Conservation (phyloP, 208 protist species). For the Tritrichomonas musculus region DNA sequence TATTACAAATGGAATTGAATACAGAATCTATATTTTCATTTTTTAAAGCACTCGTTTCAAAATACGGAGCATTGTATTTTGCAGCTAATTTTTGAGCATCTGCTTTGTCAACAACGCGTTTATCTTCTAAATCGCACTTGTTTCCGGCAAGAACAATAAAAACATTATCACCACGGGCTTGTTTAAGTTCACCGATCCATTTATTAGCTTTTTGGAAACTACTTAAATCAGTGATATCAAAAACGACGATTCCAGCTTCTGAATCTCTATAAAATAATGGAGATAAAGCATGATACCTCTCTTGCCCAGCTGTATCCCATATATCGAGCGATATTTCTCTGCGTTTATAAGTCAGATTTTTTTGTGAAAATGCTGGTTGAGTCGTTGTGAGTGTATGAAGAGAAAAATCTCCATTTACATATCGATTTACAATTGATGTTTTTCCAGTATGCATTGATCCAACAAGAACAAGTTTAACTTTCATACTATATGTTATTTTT, state of each 20-base stretch:
- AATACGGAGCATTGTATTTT: background rate
- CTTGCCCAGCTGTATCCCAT: conserved; percentile 26
- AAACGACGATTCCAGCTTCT: background rate
- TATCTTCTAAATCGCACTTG: background rate
- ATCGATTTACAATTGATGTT: conserved; percentile 1
- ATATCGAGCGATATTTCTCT: background rate
- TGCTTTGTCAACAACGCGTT: background rate
- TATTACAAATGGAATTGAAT: background rate
- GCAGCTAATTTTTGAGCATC: background rate
- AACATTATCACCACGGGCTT: background rate
- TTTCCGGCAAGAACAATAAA: background rate
- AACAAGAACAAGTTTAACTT: background rate
- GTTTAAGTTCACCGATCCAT: background rate
- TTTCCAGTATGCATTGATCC: background rate
- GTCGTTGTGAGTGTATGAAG: background rate
- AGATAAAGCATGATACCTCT: background rate
- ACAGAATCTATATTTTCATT: background rate
- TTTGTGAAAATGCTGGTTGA: conserved; percentile 20
- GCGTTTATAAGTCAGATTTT: background rate
- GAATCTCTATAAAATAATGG: conserved; percentile 14
- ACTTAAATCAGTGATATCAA: background rate
- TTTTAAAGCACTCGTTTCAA: background rate
- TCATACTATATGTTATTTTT: background rate
- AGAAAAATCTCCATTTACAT: background rate
- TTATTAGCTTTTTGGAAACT: background rate